Base-by-base conservation (phyloP, 768 basidiomycete species). In the Lactarius psammicola region DNA sequence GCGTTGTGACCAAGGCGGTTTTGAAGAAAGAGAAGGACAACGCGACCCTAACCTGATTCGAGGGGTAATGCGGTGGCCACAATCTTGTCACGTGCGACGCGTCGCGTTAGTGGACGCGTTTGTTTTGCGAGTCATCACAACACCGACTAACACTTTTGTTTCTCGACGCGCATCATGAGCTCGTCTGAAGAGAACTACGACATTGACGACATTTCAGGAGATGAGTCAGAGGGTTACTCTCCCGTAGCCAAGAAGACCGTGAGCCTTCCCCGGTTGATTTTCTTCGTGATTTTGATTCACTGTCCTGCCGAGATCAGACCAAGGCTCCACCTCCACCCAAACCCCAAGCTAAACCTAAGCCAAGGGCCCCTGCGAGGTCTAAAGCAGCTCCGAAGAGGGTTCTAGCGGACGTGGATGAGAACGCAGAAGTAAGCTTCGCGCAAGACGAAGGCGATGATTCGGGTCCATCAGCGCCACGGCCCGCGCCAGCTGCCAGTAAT, bases 101-200 rank as follows among this genome's bases (percentile, higher is more conserved):
- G 67, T 54, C 67, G 53, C 65, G 56, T 56, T 34, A n/a, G 6
- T 55, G 38, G 26, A 44, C 56, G 65, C 62, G 62, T 61, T 40
- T 49, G n/a, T 2, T 49, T 62, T 33, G 8, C n/a, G 34, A 40
- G 34, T 33, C 38, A 30, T 42, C 51, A 20, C 49, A 49, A 34
- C 51, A 56, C 30, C 7, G 17, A 44, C 18, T 23, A 17, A 33
- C 57, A 51, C 54, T 11, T 26, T 59, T 38, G 10, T 59, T 46
- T 51, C 42, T 51, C 18, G n/a, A 62, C 62, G 44, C 56, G 55
- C 56, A 60, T 28, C 62, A 91, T 92, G 90, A 89, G 86, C 76
- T 88, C 87, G 62, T 88, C 88, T 13, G 89, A 88, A 59, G 90
- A 92, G 76, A 84, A 81, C 69, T 91, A 87, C 59, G 84, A 86